Evolutionary conservation across 441 rosid genomes (phyloP), one percentile per base, ranked within the genome.

Genomic region (Aleurites moluccanus): DNA sequence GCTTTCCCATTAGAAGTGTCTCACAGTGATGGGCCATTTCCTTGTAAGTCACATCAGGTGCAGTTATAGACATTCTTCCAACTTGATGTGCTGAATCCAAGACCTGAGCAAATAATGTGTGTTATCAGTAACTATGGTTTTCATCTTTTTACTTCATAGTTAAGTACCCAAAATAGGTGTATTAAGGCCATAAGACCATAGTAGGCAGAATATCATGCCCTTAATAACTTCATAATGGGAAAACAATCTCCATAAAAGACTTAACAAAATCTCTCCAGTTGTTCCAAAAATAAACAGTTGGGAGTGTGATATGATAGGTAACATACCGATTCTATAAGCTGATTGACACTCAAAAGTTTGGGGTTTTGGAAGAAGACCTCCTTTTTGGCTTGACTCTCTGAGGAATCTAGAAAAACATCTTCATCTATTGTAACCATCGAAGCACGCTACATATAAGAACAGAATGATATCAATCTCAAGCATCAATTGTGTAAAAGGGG

Each of bases 1-100:
- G 91, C 83, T 90, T 91, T 81, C 90, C 93, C 56, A 78, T 75
- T 64, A 80, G 81, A 61, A 91, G 91, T 23, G 87, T 78, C 80
- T 91, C 94, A 25, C 97, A 91, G 71, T 90, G 94, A 47, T 38
- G 83, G 6, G 92, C 91, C 85, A 87, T 86, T 78, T 90, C 92
- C 85, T 81, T 83, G 85, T 83, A 90, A 61, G 94, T 73, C 75
- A 82, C 81, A 67, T 91, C 86, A 38, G 90, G 81, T 45, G 87
- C 83, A 18, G 84, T 79, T 20, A 84, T 72, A 9, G 97, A 88
- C 57, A 75, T 42, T 83, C 92, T 87, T 77, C 89, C 93, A 62
- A 86, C 86, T 77, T 87, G 88, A 75, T 84, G 82, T 30, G 89
- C 77, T 14, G 89, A 82, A 74, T 90, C 93, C 76, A 74, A 28